phyloP scores from a whole-genome alignment of 2,329 filamentous ascomycete species.

The Esteya vermicola region DNA sequence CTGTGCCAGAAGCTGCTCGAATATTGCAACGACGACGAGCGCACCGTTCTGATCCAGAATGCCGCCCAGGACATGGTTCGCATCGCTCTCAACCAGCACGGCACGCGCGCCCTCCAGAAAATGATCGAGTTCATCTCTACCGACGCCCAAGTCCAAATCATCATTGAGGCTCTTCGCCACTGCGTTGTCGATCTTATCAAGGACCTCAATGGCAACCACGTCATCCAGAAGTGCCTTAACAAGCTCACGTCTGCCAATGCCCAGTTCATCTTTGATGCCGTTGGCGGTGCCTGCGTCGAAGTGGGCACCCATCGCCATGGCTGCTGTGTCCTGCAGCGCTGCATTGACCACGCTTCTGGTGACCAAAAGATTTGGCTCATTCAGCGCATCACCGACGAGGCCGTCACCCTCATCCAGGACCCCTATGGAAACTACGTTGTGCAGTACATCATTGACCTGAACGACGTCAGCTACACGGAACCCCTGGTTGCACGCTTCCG shows the following conservation, averaged over 20 bases:
- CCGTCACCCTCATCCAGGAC: slow-evolving; percentile 83
- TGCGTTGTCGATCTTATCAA: slow-evolving; percentile 91
- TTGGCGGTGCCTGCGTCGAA: slow-evolving; percentile 71
- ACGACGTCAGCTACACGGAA: slow-evolving; percentile 75
- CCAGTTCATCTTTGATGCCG: slow-evolving; percentile 93
- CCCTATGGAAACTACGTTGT: slow-evolving; percentile 98
- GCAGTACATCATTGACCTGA: slow-evolving; percentile 94
- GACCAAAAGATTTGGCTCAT: slow-evolving; percentile 82
- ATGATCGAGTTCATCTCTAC: slow-evolving; percentile 98
- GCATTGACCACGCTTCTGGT: slow-evolving; percentile 91
- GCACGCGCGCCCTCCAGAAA: slow-evolving; percentile 91
- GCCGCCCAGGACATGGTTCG: slow-evolving; percentile 76
- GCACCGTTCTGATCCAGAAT: slow-evolving; percentile 82
- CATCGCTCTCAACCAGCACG: slow-evolving; percentile 94
- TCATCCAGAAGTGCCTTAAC: slow-evolving; percentile 98
- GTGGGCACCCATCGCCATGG: slow-evolving; percentile 96
- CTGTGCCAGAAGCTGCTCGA: slow-evolving; percentile 97
- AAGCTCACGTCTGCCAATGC: slow-evolving; percentile 74
- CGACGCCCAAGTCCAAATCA: slow-evolving; percentile 68
- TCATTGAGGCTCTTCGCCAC: slow-evolving; percentile 69
- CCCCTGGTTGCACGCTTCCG: slow-evolving; percentile 73
- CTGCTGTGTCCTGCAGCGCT: slow-evolving; percentile 94
- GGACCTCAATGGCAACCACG: slow-evolving; percentile 95
- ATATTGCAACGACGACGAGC: slow-evolving; percentile 88
- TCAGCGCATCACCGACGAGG: slow-evolving; percentile 71